A percentile compares a stretch with the other conserved stretches of the same genome.
Evolutionary conservation across 306 rosid genomes (phyloP).

Genomic region (Oemleria cerasiformis): DNA sequence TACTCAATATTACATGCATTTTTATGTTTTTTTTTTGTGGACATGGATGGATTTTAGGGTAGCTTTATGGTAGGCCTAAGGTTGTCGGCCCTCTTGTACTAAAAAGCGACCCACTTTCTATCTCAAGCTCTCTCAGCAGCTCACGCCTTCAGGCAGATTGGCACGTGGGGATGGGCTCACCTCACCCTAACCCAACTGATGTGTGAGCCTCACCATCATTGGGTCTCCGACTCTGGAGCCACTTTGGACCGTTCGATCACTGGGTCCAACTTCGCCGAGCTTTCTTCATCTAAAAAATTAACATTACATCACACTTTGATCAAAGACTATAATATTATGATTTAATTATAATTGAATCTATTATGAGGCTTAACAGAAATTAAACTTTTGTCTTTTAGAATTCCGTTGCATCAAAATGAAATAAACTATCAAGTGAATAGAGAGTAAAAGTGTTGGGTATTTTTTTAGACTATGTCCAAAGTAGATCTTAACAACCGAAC

Average conservation of each 20-base stretch:
- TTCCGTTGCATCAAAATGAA: too few species aligned
- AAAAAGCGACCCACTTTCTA: slow-evolving; percentile 47
- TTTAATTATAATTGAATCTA: not conserved
- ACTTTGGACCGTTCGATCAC: slow-evolving; percentile 25
- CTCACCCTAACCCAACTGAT: not conserved
- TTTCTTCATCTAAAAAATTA: not conserved
- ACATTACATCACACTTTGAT: too few species aligned
- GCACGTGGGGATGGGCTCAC: slow-evolving; percentile 78
- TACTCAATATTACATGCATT: not conserved
- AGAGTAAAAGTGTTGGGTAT: too few species aligned
- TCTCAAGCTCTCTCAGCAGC: slow-evolving; percentile 26
- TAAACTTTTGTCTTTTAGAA: too few species aligned
- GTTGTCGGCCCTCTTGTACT: slow-evolving; percentile 49
- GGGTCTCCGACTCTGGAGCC: slow-evolving; percentile 34
- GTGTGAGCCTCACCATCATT: slow-evolving; percentile 46
- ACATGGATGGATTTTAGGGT: slow-evolving; percentile 13
- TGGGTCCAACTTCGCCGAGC: slow-evolving; percentile 27
- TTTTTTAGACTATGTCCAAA: too few species aligned
- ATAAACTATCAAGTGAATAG: too few species aligned
- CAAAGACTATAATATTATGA: slow-evolving; percentile 13
- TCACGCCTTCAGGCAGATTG: slow-evolving; percentile 51
- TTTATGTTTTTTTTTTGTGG: slow-evolving; percentile 1
- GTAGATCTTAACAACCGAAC: too few species aligned
- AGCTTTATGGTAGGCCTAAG: slow-evolving; percentile 62
- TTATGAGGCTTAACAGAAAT: slow-evolving; percentile 4